Conservation (phyloP, 2,329 filamentous ascomycete species). For the Coniochaeta hoffmannii region DNA sequence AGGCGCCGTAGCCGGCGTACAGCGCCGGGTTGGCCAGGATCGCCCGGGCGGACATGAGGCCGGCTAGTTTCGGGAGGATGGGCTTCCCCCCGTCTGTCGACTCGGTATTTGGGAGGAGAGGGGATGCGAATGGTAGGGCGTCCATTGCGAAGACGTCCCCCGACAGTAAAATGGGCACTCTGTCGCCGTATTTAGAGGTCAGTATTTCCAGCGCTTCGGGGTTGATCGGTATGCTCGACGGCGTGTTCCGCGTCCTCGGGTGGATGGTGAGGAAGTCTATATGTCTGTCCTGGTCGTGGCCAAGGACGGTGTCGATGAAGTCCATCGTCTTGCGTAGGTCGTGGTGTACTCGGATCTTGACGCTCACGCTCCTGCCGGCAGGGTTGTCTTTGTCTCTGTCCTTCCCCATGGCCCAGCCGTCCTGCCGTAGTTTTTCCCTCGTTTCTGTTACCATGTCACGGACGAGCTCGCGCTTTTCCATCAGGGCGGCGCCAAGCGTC, state of each 20-base stretch:
- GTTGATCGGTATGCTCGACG: conserved; percentile 54
- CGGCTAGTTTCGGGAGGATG: conserved; percentile 41
- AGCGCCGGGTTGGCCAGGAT: conserved; percentile 61
- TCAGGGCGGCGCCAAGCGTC: conserved; percentile 60
- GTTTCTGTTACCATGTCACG: conserved; percentile 56
- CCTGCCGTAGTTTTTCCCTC: conserved; percentile 38
- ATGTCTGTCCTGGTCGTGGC: conserved; percentile 39
- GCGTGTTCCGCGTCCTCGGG: conserved; percentile 54
- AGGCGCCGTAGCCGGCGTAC: conserved; percentile 48
- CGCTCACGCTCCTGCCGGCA: conserved; percentile 52
- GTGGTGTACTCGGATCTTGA: conserved; percentile 63
- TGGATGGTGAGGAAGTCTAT: conserved; percentile 67
- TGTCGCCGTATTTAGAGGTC: conserved; percentile 40
- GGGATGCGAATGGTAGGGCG: conserved; percentile 36
- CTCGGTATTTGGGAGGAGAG: conserved; percentile 13
- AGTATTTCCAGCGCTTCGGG: conserved; percentile 52
- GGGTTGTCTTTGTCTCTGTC: conserved; percentile 34
- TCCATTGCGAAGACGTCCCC: conserved; percentile 58
- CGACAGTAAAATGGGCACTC: conserved; percentile 60
- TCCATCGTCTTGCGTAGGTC: conserved; percentile 54
- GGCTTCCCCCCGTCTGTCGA: conserved; percentile 10
- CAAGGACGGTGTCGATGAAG: conserved; percentile 56
- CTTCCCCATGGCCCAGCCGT: conserved; percentile 45
- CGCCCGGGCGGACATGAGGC: conserved; percentile 65
- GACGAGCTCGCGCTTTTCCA: conserved; percentile 58